phyloP scores from a whole-genome alignment of 495 filamentous ascomycete species.

The Podospora pseudopauciseta region DNA sequence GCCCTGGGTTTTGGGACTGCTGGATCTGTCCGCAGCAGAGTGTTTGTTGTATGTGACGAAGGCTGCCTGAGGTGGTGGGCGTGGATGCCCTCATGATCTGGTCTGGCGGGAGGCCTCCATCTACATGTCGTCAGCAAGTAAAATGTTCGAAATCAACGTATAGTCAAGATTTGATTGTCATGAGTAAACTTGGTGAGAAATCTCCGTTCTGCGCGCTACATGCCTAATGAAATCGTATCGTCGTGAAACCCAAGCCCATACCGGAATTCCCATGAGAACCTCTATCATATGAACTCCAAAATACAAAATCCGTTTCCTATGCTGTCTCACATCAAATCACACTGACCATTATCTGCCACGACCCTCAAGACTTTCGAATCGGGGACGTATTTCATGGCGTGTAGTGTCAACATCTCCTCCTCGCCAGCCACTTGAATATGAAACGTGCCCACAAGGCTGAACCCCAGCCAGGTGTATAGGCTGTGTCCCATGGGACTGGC shows the following conservation, averaged over 20 bases:
- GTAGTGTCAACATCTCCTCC: conserved; percentile 29
- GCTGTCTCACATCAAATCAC: neutral
- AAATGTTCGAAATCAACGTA: neutral
- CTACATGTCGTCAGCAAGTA: neutral
- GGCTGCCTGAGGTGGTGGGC: neutral
- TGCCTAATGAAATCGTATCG: neutral
- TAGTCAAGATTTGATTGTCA: neutral
- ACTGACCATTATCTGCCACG: neutral
- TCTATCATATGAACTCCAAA: neutral
- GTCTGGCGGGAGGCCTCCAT: neutral
- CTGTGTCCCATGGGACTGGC: conserved; percentile 39
- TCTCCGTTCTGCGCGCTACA: neutral
- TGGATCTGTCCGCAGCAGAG: neutral
- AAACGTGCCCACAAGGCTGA: conserved; percentile 23
- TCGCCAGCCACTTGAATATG: conserved; percentile 33
- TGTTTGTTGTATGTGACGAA: too few species aligned
- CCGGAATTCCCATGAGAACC: neutral
- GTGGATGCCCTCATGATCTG: neutral
- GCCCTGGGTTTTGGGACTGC: neutral
- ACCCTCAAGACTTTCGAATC: neutral
- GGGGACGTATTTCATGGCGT: conserved; percentile 38
- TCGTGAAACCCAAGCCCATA: neutral
- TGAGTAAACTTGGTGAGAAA: neutral
- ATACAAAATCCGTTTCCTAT: neutral
- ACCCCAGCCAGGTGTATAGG: conserved; percentile 33